phyloP scores from a whole-genome alignment of 2,329 filamentous ascomycete genomes.

The Trichoderma koningiopsis region DNA sequence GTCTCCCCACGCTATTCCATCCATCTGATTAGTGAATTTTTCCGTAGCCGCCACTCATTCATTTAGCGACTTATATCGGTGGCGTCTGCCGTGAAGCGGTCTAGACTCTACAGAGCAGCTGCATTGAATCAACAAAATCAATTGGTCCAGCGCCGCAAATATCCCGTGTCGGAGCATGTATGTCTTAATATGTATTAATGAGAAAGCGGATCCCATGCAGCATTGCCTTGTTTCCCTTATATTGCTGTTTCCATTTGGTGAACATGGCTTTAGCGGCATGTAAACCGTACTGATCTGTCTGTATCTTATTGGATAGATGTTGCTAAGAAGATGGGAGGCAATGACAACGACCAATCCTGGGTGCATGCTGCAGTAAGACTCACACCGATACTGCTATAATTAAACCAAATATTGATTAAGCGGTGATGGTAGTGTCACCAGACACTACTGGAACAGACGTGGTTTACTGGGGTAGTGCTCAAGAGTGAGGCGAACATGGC shows the following conservation, averaged over 20 bases:
- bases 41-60: background rate
- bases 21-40: background rate
- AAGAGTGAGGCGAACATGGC: background rate
- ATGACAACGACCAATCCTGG: background rate
- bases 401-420: background rate
- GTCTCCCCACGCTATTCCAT: background rate
- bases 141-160: background rate
- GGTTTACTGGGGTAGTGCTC: background rate
- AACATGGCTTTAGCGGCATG: background rate
- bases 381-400: conserved; percentile 2
- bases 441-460: background rate
- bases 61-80: background rate
- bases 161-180: background rate
- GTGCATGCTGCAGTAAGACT: conserved; percentile 19
- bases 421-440: background rate
- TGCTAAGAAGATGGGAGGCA: background rate
- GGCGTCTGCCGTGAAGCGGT: conserved; percentile 5
- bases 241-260: background rate
- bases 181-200: background rate
- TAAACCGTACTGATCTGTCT: background rate
- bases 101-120: background rate
- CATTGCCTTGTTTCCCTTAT: background rate
- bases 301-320: background rate
- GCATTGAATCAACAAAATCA: background rate
- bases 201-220: background rate